These are phyloP conservation scores for Neurospora crassa DNA, from an alignment of 2,329 filamentous ascomycete species.

Conservation along the genomic window DNA sequence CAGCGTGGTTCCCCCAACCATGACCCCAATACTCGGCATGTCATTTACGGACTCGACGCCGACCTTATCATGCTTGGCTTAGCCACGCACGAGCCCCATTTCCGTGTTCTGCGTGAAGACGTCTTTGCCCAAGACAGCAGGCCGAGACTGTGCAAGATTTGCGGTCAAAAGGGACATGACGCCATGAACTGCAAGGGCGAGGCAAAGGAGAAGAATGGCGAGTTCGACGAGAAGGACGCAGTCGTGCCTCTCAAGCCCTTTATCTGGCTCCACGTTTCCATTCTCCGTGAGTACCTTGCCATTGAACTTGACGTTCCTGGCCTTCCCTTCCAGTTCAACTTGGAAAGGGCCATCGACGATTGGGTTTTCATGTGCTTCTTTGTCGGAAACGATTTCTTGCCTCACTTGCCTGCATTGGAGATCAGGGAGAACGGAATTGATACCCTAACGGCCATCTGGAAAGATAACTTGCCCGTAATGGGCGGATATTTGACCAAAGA, in stretches of 20 bases:
- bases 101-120: conserved; percentile 91
- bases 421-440: conserved; percentile 97
- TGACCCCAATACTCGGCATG: conserved; percentile 92
- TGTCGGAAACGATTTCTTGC: conserved; percentile 96
- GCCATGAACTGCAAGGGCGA: conserved; percentile 76
- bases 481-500: conserved; percentile 95
- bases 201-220: conserved; percentile 66
- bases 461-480: conserved; percentile 83
- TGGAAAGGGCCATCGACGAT: conserved; percentile 92
- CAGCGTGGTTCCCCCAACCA: conserved; percentile 85
- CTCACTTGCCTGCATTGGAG: conserved; percentile 92
- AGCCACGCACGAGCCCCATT: conserved; percentile 94
- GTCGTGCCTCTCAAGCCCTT: conserved; percentile 72
- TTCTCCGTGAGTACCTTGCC: conserved; percentile 86
- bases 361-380: conserved; percentile 99
- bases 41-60: conserved; percentile 95
- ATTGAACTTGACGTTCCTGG: conserved; percentile 78
- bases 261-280: conserved; percentile 92
- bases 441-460: conserved; percentile 93
- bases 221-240: conserved; percentile 74
- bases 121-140: conserved; percentile 89
- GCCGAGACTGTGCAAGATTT: conserved; percentile 72
- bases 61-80: conserved; percentile 98
- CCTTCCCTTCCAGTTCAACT: conserved; percentile 79
- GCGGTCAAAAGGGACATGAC: conserved; percentile 87